Base-by-base conservation (phyloP, 139 green algal genomes). In the Chlamydomonas sp. region DNA sequence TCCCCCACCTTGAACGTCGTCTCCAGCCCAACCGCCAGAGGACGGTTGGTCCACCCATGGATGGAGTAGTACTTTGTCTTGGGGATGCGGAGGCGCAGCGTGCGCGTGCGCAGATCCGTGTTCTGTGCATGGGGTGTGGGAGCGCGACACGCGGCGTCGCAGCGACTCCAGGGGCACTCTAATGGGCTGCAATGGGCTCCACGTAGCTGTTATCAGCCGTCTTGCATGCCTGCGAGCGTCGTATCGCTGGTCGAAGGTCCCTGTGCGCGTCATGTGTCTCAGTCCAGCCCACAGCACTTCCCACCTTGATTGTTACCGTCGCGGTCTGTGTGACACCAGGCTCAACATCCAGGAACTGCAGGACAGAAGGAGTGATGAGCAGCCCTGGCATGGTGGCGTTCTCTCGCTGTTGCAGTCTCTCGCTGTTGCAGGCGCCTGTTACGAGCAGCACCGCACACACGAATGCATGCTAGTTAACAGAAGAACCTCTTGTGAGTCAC, bases 41-140 rank as follows among this genome's bases (percentile, higher is more conserved):
- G 72, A 71, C 29, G 72, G 69, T n/a, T 74, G 71, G n/a, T n/a
- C 26, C 76, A 78, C 16, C 72, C 72, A n/a, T 35, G n/a, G 6
- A 79, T 48, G 2, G 62, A 48, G 37, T 79, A 82, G n/a, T 74
- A 74, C 58, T 78, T 79, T 4, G 58, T 72, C 39, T 82, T 82
- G 0, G 76, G 76, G 1, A 69, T 72, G 20, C 76, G 31, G 28
- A 82, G 38, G 33, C 75, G 72, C 20, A 82, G 35, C 2, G 68
- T 77, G 0, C 61, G 37, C 2, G 57, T 72, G 3, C 65, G 50
- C 0, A 58, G 58, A 47, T 77, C 68, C 5, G 67, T 28, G 59
- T 82, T 82, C 76, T 82, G 67, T 24, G 6, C 60, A 50, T 50
- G 39, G 10, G 10, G 13, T 50, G 39, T 5, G 65, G 30, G 31